phyloP scores from a whole-genome alignment of 2,329 filamentous ascomycete species.

The Exophiala alcalophila region DNA sequence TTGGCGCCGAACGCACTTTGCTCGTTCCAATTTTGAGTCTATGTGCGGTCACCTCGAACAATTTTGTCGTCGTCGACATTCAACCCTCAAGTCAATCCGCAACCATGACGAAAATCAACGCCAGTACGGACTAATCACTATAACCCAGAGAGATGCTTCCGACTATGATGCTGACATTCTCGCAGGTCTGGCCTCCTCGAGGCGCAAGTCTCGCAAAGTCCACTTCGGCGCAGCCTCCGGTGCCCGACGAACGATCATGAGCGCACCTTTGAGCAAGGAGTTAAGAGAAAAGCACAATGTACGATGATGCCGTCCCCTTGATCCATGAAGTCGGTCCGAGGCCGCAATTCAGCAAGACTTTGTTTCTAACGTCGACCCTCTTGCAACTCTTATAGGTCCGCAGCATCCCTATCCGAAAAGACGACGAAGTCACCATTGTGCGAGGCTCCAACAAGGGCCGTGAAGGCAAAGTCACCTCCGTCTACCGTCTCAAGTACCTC shows the following conservation, averaged over 20 bases:
- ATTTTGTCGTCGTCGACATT: too few relatives aligned
- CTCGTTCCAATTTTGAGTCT: too few relatives aligned
- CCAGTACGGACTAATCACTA: conserved; percentile 21
- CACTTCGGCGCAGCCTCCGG: conserved; percentile 96
- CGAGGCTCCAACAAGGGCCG: conserved; percentile 95
- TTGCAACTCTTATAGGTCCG: conserved; percentile 63
- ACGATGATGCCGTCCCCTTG: conserved; percentile 40
- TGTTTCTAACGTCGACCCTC: conserved; percentile 5
- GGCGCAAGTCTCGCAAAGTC: conserved; percentile 98
- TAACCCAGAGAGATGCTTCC: too few relatives aligned
- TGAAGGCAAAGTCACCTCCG: conserved; percentile 95
- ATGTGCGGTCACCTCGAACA: too few relatives aligned
- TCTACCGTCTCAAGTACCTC: conserved; percentile 97
- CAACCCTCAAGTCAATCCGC: conserved; percentile 8
- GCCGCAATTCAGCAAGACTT: background rate
- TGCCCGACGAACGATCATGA: conserved; percentile 95
- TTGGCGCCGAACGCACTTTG: too few relatives aligned
- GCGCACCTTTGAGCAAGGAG: conserved; percentile 92
- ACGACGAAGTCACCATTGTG: conserved; percentile 90
- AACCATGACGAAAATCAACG: conserved; percentile 26
- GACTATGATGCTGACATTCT: conserved; percentile 6
- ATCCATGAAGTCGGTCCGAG: too few relatives aligned
- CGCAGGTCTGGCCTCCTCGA: conserved; percentile 62
- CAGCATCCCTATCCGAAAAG: conserved; percentile 95
- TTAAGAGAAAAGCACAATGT: conserved; percentile 99